Evolutionary conservation across 768 basidiomycete genomes (phyloP), one percentile per base, ranked within the genome.

Genomic region (Cantharellus anzutake): DNA sequence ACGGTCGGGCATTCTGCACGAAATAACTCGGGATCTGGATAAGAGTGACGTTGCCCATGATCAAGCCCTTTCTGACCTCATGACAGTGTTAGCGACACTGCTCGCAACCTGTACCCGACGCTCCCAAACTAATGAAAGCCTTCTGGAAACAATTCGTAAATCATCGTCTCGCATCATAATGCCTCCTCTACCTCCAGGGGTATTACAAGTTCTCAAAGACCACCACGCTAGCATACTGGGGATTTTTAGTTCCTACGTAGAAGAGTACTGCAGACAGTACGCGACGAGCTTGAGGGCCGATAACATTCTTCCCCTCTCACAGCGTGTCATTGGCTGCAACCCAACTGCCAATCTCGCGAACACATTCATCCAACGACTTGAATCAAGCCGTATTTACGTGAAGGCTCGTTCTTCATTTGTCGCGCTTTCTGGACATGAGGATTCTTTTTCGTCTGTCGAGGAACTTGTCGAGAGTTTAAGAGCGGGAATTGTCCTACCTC

Each of bases 391-490:
- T 1, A 67, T 74, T n/a, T 64, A 41, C 0, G 69, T 75, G 35
- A 64, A 70, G 1, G 74, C 73, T 38, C 78, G 83, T 4, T 86
- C 83, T 0, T 64, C 72, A 3, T 86, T 84, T 63, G 81, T 80
- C 4, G 80, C 83, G 0, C 81, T 75, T 60, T 86, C 84, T 0
- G 83, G 84, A 0, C 80, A 81, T 58, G 74, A 67, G 38, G 83
- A 86, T 64, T 59, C 63, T 1, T 84, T 83, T 64, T 44, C 61
- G 3, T 75, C 70, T 39, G 71, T 83, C 5, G 61, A 68, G 1
- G 82, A 86, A 62, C 71, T 86, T 4, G 69, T 72, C 1, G 69
- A 68, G 5, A 80, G 81, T 0, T 73, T 73, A 0, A 73, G 83
- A 35, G 66, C 66, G 4, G 82, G 81, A 0, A 29, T 29, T 29